Conservation (phyloP, 2,329 filamentous ascomycete genomes). For the Cadophora sp. region DNA sequence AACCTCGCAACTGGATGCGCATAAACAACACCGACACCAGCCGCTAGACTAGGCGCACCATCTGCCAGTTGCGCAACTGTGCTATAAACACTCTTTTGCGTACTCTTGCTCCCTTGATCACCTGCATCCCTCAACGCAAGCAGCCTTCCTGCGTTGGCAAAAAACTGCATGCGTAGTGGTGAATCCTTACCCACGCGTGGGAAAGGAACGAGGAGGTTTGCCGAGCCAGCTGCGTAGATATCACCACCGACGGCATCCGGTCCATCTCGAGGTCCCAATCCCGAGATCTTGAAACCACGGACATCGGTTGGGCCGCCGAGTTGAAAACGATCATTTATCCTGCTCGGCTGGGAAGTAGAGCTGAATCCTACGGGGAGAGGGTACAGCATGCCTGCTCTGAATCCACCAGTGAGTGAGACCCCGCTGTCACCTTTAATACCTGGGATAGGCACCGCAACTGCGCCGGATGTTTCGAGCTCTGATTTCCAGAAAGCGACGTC, state of each 20-base stretch:
- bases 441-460: constrained; percentile 75
- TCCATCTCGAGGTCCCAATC: constrained; percentile 88
- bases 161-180: constrained; percentile 85
- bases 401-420: constrained; percentile 80
- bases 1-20: constrained; percentile 93
- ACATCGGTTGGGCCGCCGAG: constrained; percentile 95
- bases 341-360: constrained; percentile 66
- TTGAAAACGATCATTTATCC: constrained; percentile 93
- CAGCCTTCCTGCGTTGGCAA: constrained; percentile 87
- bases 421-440: constrained; percentile 74
- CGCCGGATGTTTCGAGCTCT: constrained; percentile 83
- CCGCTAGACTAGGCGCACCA: constrained; percentile 83
- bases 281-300: constrained; percentile 88
- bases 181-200: constrained; percentile 83
- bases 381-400: constrained; percentile 83
- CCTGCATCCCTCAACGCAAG: constrained; percentile 70
- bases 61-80: constrained; percentile 75
- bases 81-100: constrained; percentile 49
- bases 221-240: constrained; percentile 86
- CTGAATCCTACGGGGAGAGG: constrained; percentile 73
- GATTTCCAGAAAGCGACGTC: constrained; percentile 95
- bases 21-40: constrained; percentile 90
- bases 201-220: constrained; percentile 84
- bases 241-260: constrained; percentile 89
- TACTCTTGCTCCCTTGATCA: constrained; percentile 46